Conservation (phyloP, 306 rosid genomes). For the Prunus armeniaca region DNA sequence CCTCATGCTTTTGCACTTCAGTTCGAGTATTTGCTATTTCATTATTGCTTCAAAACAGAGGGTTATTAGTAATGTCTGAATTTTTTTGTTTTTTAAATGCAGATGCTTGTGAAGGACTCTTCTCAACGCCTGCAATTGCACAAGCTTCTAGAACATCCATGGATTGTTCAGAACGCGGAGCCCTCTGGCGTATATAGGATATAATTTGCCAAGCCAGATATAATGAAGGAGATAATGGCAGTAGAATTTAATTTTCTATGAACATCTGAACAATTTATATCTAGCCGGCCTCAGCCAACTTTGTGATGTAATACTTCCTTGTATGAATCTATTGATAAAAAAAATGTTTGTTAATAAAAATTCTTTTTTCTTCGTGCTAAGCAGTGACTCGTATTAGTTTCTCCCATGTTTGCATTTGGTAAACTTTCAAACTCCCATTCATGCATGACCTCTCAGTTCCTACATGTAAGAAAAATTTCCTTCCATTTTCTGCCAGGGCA, state of each 20-base stretch:
- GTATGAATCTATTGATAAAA: neutral
- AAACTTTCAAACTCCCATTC: too few relatives aligned
- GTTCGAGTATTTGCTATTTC: neutral
- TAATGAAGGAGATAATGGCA: neutral
- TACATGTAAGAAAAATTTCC: neutral
- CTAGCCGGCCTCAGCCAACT: neutral
- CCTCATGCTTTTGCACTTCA: slow-evolving; percentile 7
- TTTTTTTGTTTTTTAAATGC: neutral
- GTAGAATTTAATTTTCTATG: neutral
- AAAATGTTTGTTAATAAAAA: neutral
- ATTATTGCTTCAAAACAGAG: neutral
- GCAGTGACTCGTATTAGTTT: neutral
- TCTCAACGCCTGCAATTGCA: slow-evolving; percentile 77
- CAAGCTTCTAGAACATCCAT: slow-evolving; percentile 93
- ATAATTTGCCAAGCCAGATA: slow-evolving; percentile 25
- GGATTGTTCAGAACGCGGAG: slow-evolving; percentile 97
- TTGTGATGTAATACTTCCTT: slow-evolving; percentile 27
- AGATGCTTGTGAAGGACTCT: slow-evolving; percentile 96
- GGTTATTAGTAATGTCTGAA: slow-evolving; percentile 13
- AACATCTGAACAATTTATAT: neutral
- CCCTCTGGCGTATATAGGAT: slow-evolving; percentile 78
- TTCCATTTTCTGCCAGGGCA: too few relatives aligned
- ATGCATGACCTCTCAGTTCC: too few relatives aligned
- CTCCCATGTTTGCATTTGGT: neutral
- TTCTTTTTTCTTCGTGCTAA: neutral